Conservation (phyloP, 2,329 filamentous ascomycete species). For the Emericellopsis atlantica region DNA sequence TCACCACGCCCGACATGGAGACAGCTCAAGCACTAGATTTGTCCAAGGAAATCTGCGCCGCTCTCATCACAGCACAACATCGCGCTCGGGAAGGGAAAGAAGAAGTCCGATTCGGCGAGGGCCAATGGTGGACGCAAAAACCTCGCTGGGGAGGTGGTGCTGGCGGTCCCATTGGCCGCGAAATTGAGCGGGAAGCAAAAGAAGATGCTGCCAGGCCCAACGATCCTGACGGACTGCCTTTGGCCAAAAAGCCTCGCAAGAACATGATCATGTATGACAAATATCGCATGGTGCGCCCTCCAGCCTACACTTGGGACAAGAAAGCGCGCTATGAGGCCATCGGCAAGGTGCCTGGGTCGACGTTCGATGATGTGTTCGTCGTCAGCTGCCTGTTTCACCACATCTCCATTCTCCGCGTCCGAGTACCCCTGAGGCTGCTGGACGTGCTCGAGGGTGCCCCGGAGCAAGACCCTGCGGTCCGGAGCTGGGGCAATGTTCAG, state of each 20-base stretch:
- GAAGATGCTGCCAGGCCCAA: slow-evolving; percentile 28
- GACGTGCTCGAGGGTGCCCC: slow-evolving; percentile 35
- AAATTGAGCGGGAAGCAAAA: slow-evolving; percentile 37
- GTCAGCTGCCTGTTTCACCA: slow-evolving; percentile 51
- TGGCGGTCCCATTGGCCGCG: slow-evolving; percentile 50
- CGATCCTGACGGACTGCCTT: slow-evolving; percentile 12
- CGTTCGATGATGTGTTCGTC: slow-evolving; percentile 49
- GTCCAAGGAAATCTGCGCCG: slow-evolving; percentile 46
- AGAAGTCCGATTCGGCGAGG: slow-evolving; percentile 44
- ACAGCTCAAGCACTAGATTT: slow-evolving; percentile 51
- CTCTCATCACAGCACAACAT: slow-evolving; percentile 51
- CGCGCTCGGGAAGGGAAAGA: slow-evolving; percentile 42
- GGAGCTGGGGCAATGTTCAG: slow-evolving; percentile 38
- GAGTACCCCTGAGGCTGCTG: slow-evolving; percentile 42
- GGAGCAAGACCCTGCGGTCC: slow-evolving; percentile 16
- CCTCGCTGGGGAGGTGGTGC: slow-evolving; percentile 51
- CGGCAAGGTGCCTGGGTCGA: slow-evolving; percentile 31
- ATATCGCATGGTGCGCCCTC: slow-evolving; percentile 49
- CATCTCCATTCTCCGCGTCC: slow-evolving; percentile 41
- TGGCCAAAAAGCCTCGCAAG: slow-evolving; percentile 37
- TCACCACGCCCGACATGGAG: slow-evolving; percentile 26
- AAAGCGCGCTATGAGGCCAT: slow-evolving; percentile 46
- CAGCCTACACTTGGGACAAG: slow-evolving; percentile 45
- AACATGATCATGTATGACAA: slow-evolving; percentile 47
- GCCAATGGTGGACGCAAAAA: slow-evolving; percentile 48